phyloP scores from a whole-genome alignment of 2,329 filamentous ascomycete genomes.

The Sarocladium kiliense region DNA sequence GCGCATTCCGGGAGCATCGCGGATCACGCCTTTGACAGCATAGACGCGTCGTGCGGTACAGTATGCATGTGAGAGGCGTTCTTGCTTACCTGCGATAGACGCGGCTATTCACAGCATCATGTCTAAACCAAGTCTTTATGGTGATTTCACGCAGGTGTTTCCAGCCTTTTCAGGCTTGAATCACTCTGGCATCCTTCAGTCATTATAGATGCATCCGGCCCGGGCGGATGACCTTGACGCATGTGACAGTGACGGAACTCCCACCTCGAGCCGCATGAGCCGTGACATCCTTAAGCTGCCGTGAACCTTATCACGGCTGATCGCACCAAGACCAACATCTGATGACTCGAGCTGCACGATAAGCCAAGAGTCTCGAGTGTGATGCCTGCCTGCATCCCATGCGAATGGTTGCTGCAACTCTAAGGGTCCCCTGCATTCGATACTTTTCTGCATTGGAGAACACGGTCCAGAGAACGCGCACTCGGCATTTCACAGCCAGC shows the following conservation, averaged over 20 bases:
- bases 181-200: not conserved
- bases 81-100: too few species aligned
- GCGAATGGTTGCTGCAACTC: not conserved
- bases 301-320: not conserved
- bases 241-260: not conserved
- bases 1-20: not conserved
- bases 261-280: not conserved
- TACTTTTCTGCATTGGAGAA: too few species aligned
- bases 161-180: too few species aligned
- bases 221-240: not conserved
- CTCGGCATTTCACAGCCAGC: too few species aligned
- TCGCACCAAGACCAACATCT: not conserved
- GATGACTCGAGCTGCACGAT: not conserved
- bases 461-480: too few species aligned
- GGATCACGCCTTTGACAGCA: too few species aligned
- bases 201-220: not conserved
- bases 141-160: too few species aligned
- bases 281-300: too few species aligned
- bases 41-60: not conserved
- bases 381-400: not conserved
- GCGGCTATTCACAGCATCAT: too few species aligned
- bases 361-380: not conserved
- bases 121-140: too few species aligned
- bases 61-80: not conserved
- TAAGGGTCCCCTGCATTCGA: too few species aligned